phyloP scores from a whole-genome alignment of 495 filamentous ascomycete genomes.

The Aeminium ludgeri region DNA sequence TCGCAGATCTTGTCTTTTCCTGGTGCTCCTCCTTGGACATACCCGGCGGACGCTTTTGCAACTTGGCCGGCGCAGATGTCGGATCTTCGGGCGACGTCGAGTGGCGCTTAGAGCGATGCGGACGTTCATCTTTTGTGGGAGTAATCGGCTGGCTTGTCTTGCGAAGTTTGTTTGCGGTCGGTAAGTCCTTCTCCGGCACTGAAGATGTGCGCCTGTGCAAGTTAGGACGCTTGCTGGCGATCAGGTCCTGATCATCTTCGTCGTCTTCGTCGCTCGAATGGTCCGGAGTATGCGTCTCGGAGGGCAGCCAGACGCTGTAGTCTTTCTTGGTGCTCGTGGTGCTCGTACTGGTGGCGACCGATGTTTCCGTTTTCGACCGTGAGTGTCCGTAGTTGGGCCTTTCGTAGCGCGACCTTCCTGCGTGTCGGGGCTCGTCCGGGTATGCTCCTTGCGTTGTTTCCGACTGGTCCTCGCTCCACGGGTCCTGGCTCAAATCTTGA shows the following conservation, averaged over 20 bases:
- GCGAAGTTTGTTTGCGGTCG: conserved; percentile 41
- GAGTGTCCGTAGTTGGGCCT: conserved; percentile 2
- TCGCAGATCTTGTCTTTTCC: conserved; percentile 21
- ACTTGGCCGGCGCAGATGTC: conserved; percentile 23
- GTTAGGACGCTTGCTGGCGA: conserved; percentile 7
- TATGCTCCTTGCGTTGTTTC: conserved; percentile 2
- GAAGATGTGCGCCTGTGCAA: conserved; percentile 37
- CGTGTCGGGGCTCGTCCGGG: neutral
- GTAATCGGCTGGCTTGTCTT: conserved; percentile 26
- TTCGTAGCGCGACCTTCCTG: conserved; percentile 4
- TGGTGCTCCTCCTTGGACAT: conserved; percentile 1
- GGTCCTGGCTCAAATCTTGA: too few relatives aligned
- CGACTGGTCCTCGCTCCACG: conserved; percentile 4
- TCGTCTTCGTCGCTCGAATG: conserved; percentile 17
- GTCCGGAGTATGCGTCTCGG: conserved; percentile 11
- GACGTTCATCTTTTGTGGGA: conserved; percentile 13
- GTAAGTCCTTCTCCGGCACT: conserved; percentile 38
- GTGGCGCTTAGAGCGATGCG: conserved; percentile 2
- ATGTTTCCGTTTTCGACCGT: conserved; percentile 1
- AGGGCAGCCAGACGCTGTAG: conserved; percentile 27
- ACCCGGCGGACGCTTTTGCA: conserved; percentile 18
- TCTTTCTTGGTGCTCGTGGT: conserved; percentile 12
- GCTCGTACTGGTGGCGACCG: neutral
- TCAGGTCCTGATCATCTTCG: conserved; percentile 5
- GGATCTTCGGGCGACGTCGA: conserved; percentile 5